phyloP scores from a whole-genome alignment of 139 green algal species.

The Bryopsis sp. region DNA sequence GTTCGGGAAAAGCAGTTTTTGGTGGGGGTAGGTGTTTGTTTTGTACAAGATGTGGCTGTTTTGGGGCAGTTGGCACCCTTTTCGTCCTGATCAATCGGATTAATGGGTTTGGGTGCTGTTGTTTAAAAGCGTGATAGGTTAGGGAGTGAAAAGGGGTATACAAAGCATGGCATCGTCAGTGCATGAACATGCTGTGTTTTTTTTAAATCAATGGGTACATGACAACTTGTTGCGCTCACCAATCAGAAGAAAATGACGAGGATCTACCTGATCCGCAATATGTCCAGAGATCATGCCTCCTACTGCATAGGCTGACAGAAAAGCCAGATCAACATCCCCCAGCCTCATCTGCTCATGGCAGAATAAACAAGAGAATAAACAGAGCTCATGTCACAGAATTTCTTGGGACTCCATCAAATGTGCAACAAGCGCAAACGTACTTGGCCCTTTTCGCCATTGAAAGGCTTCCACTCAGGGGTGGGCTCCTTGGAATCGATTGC shows the following conservation, averaged over 20 bases:
- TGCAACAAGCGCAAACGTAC: no score
- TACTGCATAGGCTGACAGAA: slow-evolving; percentile 79
- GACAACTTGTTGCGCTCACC: no score
- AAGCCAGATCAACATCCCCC: slow-evolving; percentile 79
- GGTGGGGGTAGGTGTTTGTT: no score
- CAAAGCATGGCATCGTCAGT: not conserved
- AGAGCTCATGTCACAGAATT: not conserved
- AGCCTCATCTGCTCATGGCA: slow-evolving; percentile 45
- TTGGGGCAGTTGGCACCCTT: no score
- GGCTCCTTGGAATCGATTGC: no score
- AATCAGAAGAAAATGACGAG: slow-evolving; percentile 75
- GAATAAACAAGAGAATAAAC: not conserved
- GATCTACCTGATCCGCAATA: slow-evolving; percentile 77
- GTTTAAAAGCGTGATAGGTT: not conserved
- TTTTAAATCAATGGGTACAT: no score
- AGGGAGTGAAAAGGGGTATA: not conserved
- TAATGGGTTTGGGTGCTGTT: not conserved
- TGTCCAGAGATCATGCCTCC: slow-evolving; percentile 91
- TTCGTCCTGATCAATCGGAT: no score
- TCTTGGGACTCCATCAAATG: no score
- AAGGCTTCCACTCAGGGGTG: slow-evolving; percentile 2
- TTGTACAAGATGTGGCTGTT: no score
- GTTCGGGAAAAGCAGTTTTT: no score
- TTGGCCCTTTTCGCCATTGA: not conserved
- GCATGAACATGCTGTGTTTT: not conserved